Base-by-base conservation (phyloP, 768 basidiomycete genomes). In the Termitomyces sp. region DNA sequence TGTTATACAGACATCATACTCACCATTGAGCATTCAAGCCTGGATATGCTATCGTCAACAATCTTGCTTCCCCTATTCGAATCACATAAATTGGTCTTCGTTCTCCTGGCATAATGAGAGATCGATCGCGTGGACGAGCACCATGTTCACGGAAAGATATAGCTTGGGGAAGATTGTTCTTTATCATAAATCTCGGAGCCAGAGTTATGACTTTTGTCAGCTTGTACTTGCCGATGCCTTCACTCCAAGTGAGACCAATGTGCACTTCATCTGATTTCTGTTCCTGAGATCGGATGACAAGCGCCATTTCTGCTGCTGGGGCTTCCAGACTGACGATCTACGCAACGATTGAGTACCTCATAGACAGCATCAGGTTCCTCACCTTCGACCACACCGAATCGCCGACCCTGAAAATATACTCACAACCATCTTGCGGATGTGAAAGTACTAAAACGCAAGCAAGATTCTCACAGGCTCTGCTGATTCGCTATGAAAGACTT, bases 221-320 rank as follows among this genome's bases (percentile, higher is more conserved):
- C 67, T 98, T 98, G 70, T 98, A 98, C 76, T 97, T 98, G 37
- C 97, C 97, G n/a, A 87, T 75, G 1, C 95, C 97, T 70, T 96
- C 94, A 17, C 82, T 79, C 84, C 95, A 98, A 5, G 94, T 95
- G 40, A 99, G 64, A 1, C 96, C 97, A 46, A 91, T 70, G 67
- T 94, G 90, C 52, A 86, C 78, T 66, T 87, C 84, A 47, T 89
- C 84, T 2, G 78, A 72, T 60, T 77, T 84, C 52, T 85, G 84
- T 31, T 74, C 75, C 43, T 80, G 72, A 9, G 87, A 85, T 2
- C 84, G 76, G 42, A 94, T 78, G 37, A 86, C 81, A 50, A 98
- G 73, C 57, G 88, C 88, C 48, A 85, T 87, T 61, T 97, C 94
- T n/a, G 94, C 94, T 1, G 87, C 81, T 21, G 95, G 91, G 3